Evolutionary conservation across 108 stramenopile genomes (phyloP), one percentile per base, ranked within the genome.

Genomic region (Discostella stelligeroides): DNA sequence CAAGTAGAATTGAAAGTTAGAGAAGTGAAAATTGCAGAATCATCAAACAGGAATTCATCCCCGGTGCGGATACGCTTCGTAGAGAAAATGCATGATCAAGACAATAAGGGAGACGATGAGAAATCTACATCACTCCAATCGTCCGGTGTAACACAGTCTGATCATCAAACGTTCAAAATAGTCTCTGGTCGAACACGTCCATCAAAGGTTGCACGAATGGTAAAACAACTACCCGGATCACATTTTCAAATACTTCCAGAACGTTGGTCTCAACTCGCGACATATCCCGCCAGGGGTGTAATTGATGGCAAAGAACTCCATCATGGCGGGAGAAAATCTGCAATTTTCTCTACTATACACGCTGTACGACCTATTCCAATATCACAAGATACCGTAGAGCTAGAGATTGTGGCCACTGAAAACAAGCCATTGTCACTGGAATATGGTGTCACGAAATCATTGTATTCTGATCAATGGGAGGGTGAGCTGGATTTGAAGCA

Each of bases 391-490:
- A 80, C 84, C 17, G 87, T 91, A 0, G 79, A 81, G 27, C 51
- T 94, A 17, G 88, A 91, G 65, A 84, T 94, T 7, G 42, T 85
- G 43, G 90, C 78, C 4, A 69, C 62, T n/a, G 92, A 94, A 83
- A 84, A 85, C 34, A 86, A 87, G 49, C 75, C 90, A n/a, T 79
- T 84, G 65, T 63, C 74, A 21, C 56, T 94, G 20, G 90, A 94
- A 78, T 94, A 94, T 53, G 92, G 92, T 6, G 46, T 94, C 28
- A 81, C 86, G 17, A 89, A 88, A 69, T 88, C 87, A 13, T 70
- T 91, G 21, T 94, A 89, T 60, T 87, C 88, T 9, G 86, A 84
- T 63, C 67, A 73, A 39, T 94, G 92, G 92, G 80, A 81, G 43
- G 80, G 80, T 11, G 80, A 81, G 38, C 60, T 81, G 18, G 80